These are phyloP conservation scores for Houttuynia cordata DNA, from an alignment of 164 flowering plant species.

Conservation along the genomic window DNA sequence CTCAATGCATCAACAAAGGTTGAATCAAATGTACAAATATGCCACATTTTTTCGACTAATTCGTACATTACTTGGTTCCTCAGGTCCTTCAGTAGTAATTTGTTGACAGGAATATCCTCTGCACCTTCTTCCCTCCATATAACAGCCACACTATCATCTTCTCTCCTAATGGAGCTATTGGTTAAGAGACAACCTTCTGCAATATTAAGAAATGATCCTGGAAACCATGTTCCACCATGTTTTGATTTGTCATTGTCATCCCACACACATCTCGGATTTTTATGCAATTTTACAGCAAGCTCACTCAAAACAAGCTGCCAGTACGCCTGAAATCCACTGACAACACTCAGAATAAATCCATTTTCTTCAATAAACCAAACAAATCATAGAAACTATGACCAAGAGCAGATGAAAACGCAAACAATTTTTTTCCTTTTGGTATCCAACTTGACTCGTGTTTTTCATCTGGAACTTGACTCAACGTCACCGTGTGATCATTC, in stretches of 20 bases:
- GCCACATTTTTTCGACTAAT: neutral
- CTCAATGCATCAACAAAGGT: neutral
- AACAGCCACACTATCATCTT: conserved; percentile 48
- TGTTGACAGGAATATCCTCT: conserved; percentile 43
- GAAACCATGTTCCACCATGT: conserved; percentile 75
- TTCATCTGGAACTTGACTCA: too few relatives aligned
- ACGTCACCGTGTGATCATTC: too few relatives aligned
- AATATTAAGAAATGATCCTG: conserved; percentile 63
- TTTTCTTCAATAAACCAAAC: too few relatives aligned
- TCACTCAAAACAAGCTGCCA: conserved; percentile 68
- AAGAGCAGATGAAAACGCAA: neutral
- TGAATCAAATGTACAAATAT: neutral
- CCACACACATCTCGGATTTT: conserved; percentile 50
- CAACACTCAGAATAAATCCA: neutral
- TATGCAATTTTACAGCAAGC: conserved; percentile 49
- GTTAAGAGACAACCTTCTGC: conserved; percentile 82
- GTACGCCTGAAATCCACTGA: conserved; percentile 39
- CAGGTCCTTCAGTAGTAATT: conserved; percentile 53
- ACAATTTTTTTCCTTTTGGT: too few relatives aligned
- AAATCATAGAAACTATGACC: neutral
- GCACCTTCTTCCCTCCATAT: conserved; percentile 80
- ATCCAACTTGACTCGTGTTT: too few relatives aligned
- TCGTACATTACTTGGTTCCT: conserved; percentile 77
- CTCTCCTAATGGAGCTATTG: conserved; percentile 28
- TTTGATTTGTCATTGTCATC: conserved; percentile 56